Base-by-base conservation (phyloP, 2,329 filamentous ascomycete species). In the Sclerotinia minor region DNA sequence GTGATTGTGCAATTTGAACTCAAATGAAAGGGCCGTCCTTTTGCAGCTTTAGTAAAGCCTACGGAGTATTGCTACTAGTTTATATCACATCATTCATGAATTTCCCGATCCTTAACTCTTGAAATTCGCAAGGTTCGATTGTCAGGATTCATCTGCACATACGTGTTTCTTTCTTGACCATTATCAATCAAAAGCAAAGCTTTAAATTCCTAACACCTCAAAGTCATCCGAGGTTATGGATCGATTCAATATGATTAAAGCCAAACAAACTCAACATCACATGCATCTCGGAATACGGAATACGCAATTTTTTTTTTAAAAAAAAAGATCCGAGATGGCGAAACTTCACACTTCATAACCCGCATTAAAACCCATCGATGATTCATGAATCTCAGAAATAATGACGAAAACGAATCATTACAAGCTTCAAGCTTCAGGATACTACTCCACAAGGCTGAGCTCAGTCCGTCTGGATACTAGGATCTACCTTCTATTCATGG, bases 331-430 rank as follows among this genome's bases (percentile, higher is more conserved):
- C 57, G 17, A 45, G 29, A 2, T 35, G 52, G 52, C 29, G 11
- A n/a, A 54, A 29, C 29, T 29, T 29, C 5, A 29, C 29, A 29
- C 2, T 54, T 29, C 21, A 11, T 45, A 32, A 32, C 11, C 38
- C 38, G 26, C 24, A 57, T 57, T 6, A 5, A 57, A 21, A n/a
- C 13, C 13, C 54, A 13, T 57, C 24, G 21, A 54, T 11, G 52
- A 54, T 54, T 47, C 41, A 59, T n/a, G n/a, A n/a, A n/a, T 59
- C 57, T 59, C 17, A 45, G 45, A 41, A n/a, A 32, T 59, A n/a
- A 32, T 59, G 41, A 45, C 57, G 41, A 59, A 59, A 59, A 9
- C 24, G 15, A 45, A 29, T 32, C 38, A 32, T 19, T 59, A 26
- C 6, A 32, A 24, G 19, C 41, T 21, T 45, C 57, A 59, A 17